Conservation (phyloP, 2,329 filamentous ascomycete species). For the Zelopaecilomyces penicillatus region DNA sequence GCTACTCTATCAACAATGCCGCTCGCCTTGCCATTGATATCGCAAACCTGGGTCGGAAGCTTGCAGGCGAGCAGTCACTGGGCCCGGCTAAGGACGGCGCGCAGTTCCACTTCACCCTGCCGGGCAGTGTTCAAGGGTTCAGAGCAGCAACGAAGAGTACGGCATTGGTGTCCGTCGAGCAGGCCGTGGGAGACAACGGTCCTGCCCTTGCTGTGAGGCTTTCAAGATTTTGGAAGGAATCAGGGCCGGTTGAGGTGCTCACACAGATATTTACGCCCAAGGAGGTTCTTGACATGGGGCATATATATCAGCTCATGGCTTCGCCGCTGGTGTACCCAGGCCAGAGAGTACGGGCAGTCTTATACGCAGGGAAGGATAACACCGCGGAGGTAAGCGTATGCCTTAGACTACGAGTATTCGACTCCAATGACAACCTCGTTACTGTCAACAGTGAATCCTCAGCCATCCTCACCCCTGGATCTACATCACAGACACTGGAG, state of each 20-base stretch:
- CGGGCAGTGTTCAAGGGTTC: slow-evolving; percentile 28
- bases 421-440: slow-evolving; percentile 2
- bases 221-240: not conserved
- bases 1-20: slow-evolving; percentile 29
- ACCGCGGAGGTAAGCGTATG: not conserved
- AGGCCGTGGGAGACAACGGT: not conserved
- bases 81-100: slow-evolving; percentile 22
- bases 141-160: slow-evolving; percentile 10
- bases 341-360: slow-evolving; percentile 1
- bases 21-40: slow-evolving; percentile 23
- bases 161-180: not conserved
- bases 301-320: slow-evolving; percentile 8
- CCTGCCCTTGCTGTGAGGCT: slow-evolving; percentile 4
- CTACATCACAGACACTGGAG: not conserved
- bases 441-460: not conserved
- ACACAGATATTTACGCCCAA: slow-evolving; percentile 8
- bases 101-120: slow-evolving; percentile 28
- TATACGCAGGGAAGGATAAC: not conserved
- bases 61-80: slow-evolving; percentile 14
- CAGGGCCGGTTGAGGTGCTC: slow-evolving; percentile 3
- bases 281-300: slow-evolving; percentile 5
- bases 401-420: slow-evolving; percentile 4
- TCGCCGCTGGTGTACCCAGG: slow-evolving; percentile 9
- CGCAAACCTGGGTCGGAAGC: slow-evolving; percentile 17
- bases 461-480: not conserved